Conservation (phyloP, 306 rosid species). For the Fagus sylvatica region DNA sequence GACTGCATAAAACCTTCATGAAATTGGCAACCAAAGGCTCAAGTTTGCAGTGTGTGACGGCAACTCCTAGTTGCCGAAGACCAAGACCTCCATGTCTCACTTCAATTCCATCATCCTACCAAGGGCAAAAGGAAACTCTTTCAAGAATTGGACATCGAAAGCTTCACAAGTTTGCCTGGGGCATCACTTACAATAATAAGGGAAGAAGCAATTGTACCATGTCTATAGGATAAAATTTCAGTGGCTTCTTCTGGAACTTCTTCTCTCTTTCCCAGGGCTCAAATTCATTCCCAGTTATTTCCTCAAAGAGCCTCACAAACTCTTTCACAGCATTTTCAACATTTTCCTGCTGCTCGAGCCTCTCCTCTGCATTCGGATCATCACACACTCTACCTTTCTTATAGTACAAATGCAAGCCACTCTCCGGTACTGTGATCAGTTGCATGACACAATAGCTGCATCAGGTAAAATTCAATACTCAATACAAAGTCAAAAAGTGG, state of each 20-base stretch:
- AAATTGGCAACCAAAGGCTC: slow-evolving; percentile 73
- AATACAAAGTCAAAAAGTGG: slow-evolving; percentile 1
- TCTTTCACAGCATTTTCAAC: slow-evolving; percentile 53
- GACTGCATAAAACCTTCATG: slow-evolving; percentile 80
- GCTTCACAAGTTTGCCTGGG: neutral
- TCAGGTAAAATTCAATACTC: slow-evolving; percentile 22
- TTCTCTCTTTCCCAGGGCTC: slow-evolving; percentile 85
- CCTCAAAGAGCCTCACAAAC: slow-evolving; percentile 73
- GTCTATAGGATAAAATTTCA: slow-evolving; percentile 72
- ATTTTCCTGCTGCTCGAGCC: slow-evolving; percentile 59
- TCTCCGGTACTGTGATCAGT: slow-evolving; percentile 61
- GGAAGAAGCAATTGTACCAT: slow-evolving; percentile 48
- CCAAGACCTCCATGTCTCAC: slow-evolving; percentile 80
- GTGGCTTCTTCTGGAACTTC: slow-evolving; percentile 68
- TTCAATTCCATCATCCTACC: slow-evolving; percentile 84
- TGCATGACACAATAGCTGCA: slow-evolving; percentile 77
- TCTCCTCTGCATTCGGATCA: slow-evolving; percentile 74
- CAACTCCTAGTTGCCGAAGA: slow-evolving; percentile 68
- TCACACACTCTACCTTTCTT: slow-evolving; percentile 83
- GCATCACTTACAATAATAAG: neutral
- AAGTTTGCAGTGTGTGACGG: slow-evolving; percentile 66
- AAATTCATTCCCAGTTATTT: slow-evolving; percentile 73
- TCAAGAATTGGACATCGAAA: neutral
- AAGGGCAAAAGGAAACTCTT: neutral
- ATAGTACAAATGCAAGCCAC: slow-evolving; percentile 53